These are phyloP conservation scores for Hypoxylon subgilvum DNA, from an alignment of 495 filamentous ascomycete genomes.

Conservation along the genomic window DNA sequence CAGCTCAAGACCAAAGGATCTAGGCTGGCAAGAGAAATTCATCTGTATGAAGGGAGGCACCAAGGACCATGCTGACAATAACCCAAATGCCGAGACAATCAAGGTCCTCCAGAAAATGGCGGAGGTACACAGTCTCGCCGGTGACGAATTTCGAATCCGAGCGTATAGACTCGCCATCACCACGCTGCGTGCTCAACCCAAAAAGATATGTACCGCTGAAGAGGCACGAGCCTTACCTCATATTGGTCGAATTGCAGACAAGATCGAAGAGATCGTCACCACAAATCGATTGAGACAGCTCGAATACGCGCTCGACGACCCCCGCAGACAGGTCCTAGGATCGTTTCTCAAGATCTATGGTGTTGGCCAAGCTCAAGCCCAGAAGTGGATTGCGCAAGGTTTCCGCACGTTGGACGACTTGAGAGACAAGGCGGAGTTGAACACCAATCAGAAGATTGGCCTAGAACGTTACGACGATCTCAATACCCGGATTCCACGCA, in stretches of 20 bases:
- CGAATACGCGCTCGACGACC: slow-evolving; percentile 69
- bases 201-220: slow-evolving; percentile 68
- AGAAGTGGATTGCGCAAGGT: slow-evolving; percentile 79
- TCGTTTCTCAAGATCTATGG: slow-evolving; percentile 81
- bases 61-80: slow-evolving; percentile 37
- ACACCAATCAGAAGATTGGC: slow-evolving; percentile 75
- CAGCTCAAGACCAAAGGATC: neutral
- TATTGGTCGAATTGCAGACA: slow-evolving; percentile 80
- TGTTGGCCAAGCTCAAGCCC: slow-evolving; percentile 72
- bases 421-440: slow-evolving; percentile 66
- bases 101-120: slow-evolving; percentile 81
- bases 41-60: slow-evolving; percentile 52
- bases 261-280: slow-evolving; percentile 86
- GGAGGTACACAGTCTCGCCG: slow-evolving; percentile 74
- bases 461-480: slow-evolving; percentile 86
- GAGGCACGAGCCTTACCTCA: slow-evolving; percentile 72
- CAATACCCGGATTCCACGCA: slow-evolving; percentile 77
- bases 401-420: slow-evolving; percentile 78
- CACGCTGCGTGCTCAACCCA: slow-evolving; percentile 69
- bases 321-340: slow-evolving; percentile 66
- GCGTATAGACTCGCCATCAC: slow-evolving; percentile 83
- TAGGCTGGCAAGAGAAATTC: slow-evolving; percentile 47
- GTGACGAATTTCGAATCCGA: slow-evolving; percentile 79
- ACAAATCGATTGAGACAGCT: slow-evolving; percentile 78
- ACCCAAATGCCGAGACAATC: slow-evolving; percentile 77